Evolutionary conservation across 257 asterid genomes (phyloP).

Genomic region (Nicotiana tabacum): DNA sequence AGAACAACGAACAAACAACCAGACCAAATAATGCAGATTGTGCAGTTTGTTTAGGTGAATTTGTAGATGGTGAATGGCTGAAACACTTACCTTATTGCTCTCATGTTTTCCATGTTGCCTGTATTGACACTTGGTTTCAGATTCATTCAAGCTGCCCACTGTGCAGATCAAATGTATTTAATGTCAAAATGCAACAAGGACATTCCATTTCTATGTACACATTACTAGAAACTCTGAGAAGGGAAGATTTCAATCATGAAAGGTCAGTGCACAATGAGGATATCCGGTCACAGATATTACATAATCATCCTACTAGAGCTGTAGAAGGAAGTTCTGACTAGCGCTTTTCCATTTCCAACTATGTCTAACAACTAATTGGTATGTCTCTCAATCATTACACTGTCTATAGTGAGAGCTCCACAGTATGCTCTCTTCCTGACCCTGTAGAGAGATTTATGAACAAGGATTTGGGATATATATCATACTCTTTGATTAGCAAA

Average conservation of each 20-base stretch:
- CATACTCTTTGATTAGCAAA: not conserved
- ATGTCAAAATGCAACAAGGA: constrained; percentile 5
- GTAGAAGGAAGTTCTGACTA: not conserved
- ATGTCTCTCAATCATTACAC: not conserved
- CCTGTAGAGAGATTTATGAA: not conserved
- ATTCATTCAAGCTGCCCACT: constrained; percentile 73
- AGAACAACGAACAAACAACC: constrained; percentile 12
- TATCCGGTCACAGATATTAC: constrained; percentile 13
- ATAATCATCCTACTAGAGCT: constrained; percentile 4
- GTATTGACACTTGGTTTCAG: constrained; percentile 80
- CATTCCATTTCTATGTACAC: constrained; percentile 18
- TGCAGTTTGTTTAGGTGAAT: constrained; percentile 70
- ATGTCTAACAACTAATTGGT: not conserved
- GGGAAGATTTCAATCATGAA: constrained; percentile 41
- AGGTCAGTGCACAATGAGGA: constrained; percentile 22
- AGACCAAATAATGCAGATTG: constrained; percentile 27
- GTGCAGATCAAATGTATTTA: constrained; percentile 39
- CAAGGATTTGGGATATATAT: not conserved
- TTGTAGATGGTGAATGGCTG: constrained; percentile 62
- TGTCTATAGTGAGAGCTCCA: not conserved
- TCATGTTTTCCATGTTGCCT: constrained; percentile 64
- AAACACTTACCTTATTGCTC: constrained; percentile 55
- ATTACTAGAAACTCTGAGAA: constrained; percentile 32
- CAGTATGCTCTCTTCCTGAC: not conserved
- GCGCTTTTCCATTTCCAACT: not conserved